Conservation (phyloP, 768 basidiomycete genomes). For the Dacryopinax primogenitus region DNA sequence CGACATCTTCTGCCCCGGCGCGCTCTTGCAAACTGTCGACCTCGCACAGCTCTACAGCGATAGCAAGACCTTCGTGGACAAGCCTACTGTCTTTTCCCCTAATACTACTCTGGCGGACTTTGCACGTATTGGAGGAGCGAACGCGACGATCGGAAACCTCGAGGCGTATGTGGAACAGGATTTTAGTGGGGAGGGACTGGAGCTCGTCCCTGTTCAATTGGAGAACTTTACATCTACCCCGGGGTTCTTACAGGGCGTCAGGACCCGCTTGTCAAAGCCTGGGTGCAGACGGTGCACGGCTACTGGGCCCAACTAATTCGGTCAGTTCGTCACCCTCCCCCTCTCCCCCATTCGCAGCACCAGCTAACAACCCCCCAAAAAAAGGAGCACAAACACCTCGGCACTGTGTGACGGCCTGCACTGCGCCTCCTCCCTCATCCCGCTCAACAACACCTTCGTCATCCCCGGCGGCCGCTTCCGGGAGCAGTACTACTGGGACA, state of each 20-base stretch:
- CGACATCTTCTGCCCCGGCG: constrained; percentile 68
- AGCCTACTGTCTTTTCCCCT: constrained; percentile 61
- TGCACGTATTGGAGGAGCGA: constrained; percentile 32
- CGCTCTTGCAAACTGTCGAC: constrained; percentile 71
- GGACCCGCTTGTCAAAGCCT: constrained; percentile 59
- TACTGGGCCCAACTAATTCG: constrained; percentile 76
- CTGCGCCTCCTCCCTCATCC: constrained; percentile 79
- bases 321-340: too few species aligned
- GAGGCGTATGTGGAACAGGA: not conserved
- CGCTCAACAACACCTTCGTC: constrained; percentile 82
- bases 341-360: not conserved
- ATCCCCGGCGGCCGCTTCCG: constrained; percentile 79
- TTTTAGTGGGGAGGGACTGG: constrained; percentile 59
- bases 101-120: constrained; percentile 63
- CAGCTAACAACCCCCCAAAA: not conserved
- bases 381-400: constrained; percentile 47
- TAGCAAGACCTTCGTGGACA: constrained; percentile 80
- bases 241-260: constrained; percentile 54
- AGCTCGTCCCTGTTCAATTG: constrained; percentile 53
- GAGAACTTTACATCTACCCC: constrained; percentile 51
- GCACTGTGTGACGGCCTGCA: constrained; percentile 44
- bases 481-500: constrained; percentile 64
- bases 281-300: constrained; percentile 63
- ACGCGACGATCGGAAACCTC: constrained; percentile 16
- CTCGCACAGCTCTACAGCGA: constrained; percentile 62